phyloP scores from a whole-genome alignment of 352 stramenopile species.

The Globisporangium middletonii region DNA sequence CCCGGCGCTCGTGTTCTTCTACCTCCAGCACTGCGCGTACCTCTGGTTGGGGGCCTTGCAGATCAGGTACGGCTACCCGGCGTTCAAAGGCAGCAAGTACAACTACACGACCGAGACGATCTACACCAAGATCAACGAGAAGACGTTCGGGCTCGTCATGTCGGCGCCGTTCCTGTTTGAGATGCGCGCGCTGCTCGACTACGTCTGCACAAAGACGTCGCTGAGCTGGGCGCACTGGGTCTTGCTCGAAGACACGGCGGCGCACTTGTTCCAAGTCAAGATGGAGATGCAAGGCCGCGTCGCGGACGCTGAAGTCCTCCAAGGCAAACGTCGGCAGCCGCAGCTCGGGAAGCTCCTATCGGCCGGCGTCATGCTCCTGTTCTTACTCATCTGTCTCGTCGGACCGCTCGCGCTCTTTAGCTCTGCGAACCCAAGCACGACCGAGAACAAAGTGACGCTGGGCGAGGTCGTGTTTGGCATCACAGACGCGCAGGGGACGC shows the following conservation, averaged over 20 bases:
- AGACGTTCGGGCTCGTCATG: conserved; percentile 71
- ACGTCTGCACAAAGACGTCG: conserved; percentile 83
- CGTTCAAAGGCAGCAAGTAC: conserved; percentile 77
- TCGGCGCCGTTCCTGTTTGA: conserved; percentile 83
- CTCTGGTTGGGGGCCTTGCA: conserved; percentile 74
- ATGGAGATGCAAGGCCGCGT: conserved; percentile 72
- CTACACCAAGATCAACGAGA: conserved; percentile 51
- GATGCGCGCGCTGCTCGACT: conserved; percentile 81
- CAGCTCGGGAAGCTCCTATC: conserved; percentile 54
- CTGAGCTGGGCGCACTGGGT: conserved; percentile 79
- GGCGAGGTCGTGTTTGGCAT: conserved; percentile 66
- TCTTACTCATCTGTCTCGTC: conserved; percentile 71
- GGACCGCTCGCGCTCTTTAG: conserved; percentile 79
- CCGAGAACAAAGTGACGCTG: conserved; percentile 55
- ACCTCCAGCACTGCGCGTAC: conserved; percentile 74
- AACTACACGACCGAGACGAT: conserved; percentile 54
- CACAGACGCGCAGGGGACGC: conserved; percentile 62
- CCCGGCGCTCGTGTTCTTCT: conserved; percentile 65
- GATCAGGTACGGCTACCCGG: conserved; percentile 83
- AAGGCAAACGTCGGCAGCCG: conserved; percentile 78
- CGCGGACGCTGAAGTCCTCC: conserved; percentile 54
- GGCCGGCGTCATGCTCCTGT: conserved; percentile 73
- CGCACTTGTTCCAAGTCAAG: conserved; percentile 76
- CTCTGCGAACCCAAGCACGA: conserved; percentile 82
- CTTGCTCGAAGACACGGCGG: conserved; percentile 74